Base-by-base conservation (phyloP, 1,139 yeast genomes). In the Lodderomyces margitis region DNA sequence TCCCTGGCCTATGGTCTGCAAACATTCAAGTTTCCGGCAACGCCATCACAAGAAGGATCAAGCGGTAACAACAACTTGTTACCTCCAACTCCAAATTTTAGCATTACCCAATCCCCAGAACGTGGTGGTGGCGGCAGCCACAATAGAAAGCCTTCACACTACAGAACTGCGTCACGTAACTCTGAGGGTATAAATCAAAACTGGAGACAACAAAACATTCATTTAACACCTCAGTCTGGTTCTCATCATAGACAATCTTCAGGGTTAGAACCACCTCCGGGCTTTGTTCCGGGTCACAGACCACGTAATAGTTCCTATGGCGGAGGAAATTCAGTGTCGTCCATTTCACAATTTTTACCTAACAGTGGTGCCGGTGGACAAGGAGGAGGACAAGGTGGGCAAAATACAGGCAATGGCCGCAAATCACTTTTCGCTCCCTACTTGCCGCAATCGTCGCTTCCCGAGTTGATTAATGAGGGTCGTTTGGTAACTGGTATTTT, bases 361-460 rank as follows among this genome's bases (percentile, higher is more conserved):
- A 51, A 52, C 25, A 47, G 46, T 17, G 33, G 38, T 16, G 41
- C 20, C n/a, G 14, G 27, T 2, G 38, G 24, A 21, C 32, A 19
- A 10, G 34, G 37, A 8, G 41, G 39, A 14, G 49, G 48, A 15
- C 43, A 46, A 21, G 54, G 53, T 37, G 53, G 56, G 41, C 66
- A 66, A 33, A 54, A 56, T 41, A 36, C 45, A 14, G 41, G 44
- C 20, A 68, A 68, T 43, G 71, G 73, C 15, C 80, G 98, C 54
- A 92, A 91, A 58, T 87, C 96, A 0, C 75, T 92, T 43, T 92
- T 92, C 67, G 96, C 97, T 21, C 98, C 98, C 5, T 92, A 92
- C 58, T 74, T 92, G 46, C 96, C 98, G 3, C 98, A 92, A 57
- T 86, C 91, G 3, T 83, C 95, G 2, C 78, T 92, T 42, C 98